phyloP scores from a whole-genome alignment of 2,329 filamentous ascomycete species.

The Phaeosphaeriaceae sp. region DNA sequence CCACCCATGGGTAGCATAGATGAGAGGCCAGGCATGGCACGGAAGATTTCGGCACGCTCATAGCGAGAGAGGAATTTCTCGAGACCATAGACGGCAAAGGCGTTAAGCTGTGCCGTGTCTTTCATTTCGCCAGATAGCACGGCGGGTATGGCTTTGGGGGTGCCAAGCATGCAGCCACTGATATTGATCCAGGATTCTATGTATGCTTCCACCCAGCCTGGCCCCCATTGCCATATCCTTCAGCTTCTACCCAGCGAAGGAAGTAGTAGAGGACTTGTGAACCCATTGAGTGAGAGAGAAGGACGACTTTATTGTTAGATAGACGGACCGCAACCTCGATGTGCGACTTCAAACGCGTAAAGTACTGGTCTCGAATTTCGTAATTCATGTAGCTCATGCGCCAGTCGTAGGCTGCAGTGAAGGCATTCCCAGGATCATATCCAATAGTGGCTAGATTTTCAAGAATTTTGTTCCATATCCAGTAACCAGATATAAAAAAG shows the following conservation, averaged over 20 bases:
- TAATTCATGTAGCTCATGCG: slow-evolving; percentile 88
- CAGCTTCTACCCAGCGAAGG: slow-evolving; percentile 80
- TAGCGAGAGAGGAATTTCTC: slow-evolving; percentile 93
- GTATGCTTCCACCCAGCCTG: slow-evolving; percentile 87
- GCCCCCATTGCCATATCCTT: slow-evolving; percentile 80
- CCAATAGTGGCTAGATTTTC: slow-evolving; percentile 96
- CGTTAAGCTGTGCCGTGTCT: slow-evolving; percentile 94
- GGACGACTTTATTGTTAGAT: slow-evolving; percentile 77
- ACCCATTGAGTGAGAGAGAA: slow-evolving; percentile 97
- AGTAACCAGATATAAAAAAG: slow-evolving; percentile 89
- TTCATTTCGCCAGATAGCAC: slow-evolving; percentile 97
- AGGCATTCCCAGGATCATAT: slow-evolving; percentile 84
- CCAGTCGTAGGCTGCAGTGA: slow-evolving; percentile 84
- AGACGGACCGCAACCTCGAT: slow-evolving; percentile 84
- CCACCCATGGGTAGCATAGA: slow-evolving; percentile 97
- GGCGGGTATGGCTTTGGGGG: slow-evolving; percentile 87
- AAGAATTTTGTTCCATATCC: slow-evolving; percentile 99
- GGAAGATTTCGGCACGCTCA: slow-evolving; percentile 91
- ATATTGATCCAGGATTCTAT: slow-evolving; percentile 98
- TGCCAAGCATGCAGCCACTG: slow-evolving; percentile 95
- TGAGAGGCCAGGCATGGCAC: slow-evolving; percentile 94
- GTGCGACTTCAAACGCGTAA: slow-evolving; percentile 85
- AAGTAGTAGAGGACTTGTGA: slow-evolving; percentile 91
- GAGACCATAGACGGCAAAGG: slow-evolving; percentile 94
- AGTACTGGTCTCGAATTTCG: slow-evolving; percentile 90